These are phyloP conservation scores for Gaeumannomyces tritici DNA, from an alignment of 2,329 filamentous ascomycete species.

Conservation along the genomic window DNA sequence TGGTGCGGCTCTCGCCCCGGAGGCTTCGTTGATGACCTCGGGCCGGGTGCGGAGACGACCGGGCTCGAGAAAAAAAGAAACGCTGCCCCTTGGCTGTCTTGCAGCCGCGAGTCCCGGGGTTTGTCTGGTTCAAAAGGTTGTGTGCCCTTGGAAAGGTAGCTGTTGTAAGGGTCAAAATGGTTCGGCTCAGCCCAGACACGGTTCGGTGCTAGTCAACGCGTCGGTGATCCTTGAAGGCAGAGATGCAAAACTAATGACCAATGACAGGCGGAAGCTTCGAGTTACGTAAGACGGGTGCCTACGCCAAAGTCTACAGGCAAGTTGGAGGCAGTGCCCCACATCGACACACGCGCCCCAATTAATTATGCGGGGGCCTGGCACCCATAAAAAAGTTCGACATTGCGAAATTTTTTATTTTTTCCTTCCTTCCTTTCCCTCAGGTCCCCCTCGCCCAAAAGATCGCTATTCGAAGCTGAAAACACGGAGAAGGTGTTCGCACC, in stretches of 20 bases:
- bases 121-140: neutral
- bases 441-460: constrained; percentile 98
- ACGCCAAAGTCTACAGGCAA: neutral
- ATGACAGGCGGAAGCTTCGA: neutral
- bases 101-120: neutral
- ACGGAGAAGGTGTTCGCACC: constrained; percentile 53
- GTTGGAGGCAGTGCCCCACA: neutral
- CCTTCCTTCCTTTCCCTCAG: constrained; percentile 28
- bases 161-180: neutral
- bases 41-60: neutral
- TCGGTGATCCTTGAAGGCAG: neutral
- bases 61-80: neutral
- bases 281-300: neutral
- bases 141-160: too few species aligned
- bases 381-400: neutral
- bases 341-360: neutral
- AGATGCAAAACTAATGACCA: neutral
- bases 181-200: neutral
- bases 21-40: neutral
- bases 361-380: neutral
- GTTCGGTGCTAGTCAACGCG: neutral
- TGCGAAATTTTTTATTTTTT: constrained; percentile 1
- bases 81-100: neutral
- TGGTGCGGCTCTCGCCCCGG: too few species aligned
- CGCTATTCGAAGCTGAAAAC: constrained; percentile 90